Evolutionary conservation across 352 stramenopile species (phyloP).

Genomic region (Globisporangium acanthophoron): DNA sequence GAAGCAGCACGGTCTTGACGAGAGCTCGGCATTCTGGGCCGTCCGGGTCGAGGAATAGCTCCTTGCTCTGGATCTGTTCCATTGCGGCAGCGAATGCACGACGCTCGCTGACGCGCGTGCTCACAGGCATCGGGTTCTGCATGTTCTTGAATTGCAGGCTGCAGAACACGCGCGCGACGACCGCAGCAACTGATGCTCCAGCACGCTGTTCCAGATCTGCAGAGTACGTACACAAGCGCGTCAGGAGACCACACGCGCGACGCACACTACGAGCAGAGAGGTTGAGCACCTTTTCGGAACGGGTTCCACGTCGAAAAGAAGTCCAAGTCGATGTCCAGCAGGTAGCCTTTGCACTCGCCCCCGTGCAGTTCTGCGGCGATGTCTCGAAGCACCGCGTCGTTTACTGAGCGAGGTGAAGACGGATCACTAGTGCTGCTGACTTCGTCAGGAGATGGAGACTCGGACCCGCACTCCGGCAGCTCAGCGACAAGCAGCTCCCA

Average conservation of each 20-base stretch:
- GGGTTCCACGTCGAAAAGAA: constrained; percentile 88
- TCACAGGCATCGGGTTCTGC: constrained; percentile 16
- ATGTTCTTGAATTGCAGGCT: constrained; percentile 28
- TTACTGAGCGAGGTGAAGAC: not conserved
- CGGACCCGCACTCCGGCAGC: not conserved
- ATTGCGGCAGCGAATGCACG: constrained; percentile 29
- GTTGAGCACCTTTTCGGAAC: constrained; percentile 50
- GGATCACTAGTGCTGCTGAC: not conserved
- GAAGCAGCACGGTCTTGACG: constrained; percentile 8
- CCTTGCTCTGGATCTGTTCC: constrained; percentile 19
- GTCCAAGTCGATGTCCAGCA: constrained; percentile 87
- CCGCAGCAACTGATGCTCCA: constrained; percentile 11
- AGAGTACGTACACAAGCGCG: not conserved
- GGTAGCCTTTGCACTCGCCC: constrained; percentile 24
- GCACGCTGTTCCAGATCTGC: constrained; percentile 39
- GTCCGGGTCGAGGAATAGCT: constrained; percentile 9
- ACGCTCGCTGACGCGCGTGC: constrained; percentile 22
- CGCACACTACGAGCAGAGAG: too few relatives aligned
- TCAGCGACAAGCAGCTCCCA: constrained; percentile 44
- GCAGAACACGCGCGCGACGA: constrained; percentile 38
- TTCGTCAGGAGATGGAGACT: not conserved
- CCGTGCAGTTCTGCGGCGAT: constrained; percentile 15
- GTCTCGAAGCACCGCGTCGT: constrained; percentile 5
- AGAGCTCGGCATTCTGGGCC: not conserved
- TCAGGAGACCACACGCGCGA: too few relatives aligned